Evolutionary conservation across 768 basidiomycete species (phyloP), one percentile per base, ranked within the genome.

Genomic region (Naematelia encephala): DNA sequence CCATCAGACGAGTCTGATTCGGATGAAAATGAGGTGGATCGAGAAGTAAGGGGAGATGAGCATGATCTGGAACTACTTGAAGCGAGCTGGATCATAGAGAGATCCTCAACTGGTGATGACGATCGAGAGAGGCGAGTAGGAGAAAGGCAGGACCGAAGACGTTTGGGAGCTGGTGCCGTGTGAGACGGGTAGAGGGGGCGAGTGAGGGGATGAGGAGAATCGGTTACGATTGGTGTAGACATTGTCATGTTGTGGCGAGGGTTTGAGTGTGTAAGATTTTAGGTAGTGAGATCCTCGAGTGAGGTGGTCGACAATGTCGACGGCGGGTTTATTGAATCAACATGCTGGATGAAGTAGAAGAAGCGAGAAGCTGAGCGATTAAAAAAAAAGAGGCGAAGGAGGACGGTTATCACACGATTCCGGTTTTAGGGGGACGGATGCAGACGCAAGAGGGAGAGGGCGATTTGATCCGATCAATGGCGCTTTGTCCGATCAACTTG

Each of bases 101-200:
- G 26, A 47, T 16, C 12, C 45, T 54, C 49, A 1, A 49, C 25
- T 26, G 51, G 22, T 27, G 25, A 5, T 28, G 26, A 39, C 3
- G 59, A 47, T 11, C 46, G 54, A 26, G 27, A 39, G 8, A 39
- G 29, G 23, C 63, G 66, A n/a, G 60, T 12, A 12, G 66, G 66
- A 12, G 66, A 67, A 25, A 67, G 55, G 50, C 66, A 67, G 21
- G 66, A 64, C 1, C 66, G 62, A 19, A 67, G 54, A 12, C 54
- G 47, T 54, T 60, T 66, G 27, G 46, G 53, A n/a, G 57, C 8
- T 8, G 8, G 34, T 16, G 16, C 8, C 34, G 34, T 8, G 34
- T 39, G 34, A 16, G 8, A 8, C 34, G 8, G 34, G 34, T 8
- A 39, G 8, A 39, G 16, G 8, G 34, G 34, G 8, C 34, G 34